Evolutionary conservation across 371 early-diverging fungal species (phyloP), one percentile per base, ranked within the genome.

Genomic region (Mucor circinelloides): DNA sequence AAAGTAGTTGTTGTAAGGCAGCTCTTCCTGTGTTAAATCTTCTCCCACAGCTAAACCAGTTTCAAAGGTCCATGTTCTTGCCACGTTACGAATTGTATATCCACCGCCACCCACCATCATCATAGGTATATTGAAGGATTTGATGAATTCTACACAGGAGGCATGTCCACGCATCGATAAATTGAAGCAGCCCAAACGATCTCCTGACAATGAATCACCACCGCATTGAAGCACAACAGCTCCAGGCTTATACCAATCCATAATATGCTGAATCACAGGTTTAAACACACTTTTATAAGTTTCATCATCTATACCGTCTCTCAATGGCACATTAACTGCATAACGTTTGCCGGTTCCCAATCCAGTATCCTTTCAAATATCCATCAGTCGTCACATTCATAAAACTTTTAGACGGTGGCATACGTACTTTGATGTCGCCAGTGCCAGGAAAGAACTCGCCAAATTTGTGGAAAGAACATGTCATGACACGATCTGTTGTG

Each of bases 371-470:
- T 89, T 30, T 44, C n/a, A 46, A 32, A 15, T 12, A 7, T 8
- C 21, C 21, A 50, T 50, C 50, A 50, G 50, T 50, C 50, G 50
- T 50, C 50, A 50, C 50, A 50, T 23, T 38, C 52, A 31, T 3
- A 27, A 32, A 36, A 52, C 30, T 48, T 6, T 30, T 17, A 6
- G 40, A 5, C 28, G 23, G 42, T 19, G 32, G 15, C 12, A 28
- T 7, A 64, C 71, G 65, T 85, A 92, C 93, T 70, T 86, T 80
- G 63, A 96, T 78, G 74, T 94, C 93, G 15, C 97, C 93, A 6
- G 99, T 99, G 13, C 99, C 99, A 6, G 99, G 99, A 70, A 99
- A 99, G 72, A 93, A 99, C 61, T 97, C 95, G 48, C 99, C 99
- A 81, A 94, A 98, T 80, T 99, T 99, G 80, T 99, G 99, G 78